A percentile compares a stretch with the other conserved stretches of the same genome.
These are phyloP conservation scores for Chrysosporium keratinophilum DNA, from an alignment of 2,329 filamentous ascomycete species.

Conservation along the genomic window DNA sequence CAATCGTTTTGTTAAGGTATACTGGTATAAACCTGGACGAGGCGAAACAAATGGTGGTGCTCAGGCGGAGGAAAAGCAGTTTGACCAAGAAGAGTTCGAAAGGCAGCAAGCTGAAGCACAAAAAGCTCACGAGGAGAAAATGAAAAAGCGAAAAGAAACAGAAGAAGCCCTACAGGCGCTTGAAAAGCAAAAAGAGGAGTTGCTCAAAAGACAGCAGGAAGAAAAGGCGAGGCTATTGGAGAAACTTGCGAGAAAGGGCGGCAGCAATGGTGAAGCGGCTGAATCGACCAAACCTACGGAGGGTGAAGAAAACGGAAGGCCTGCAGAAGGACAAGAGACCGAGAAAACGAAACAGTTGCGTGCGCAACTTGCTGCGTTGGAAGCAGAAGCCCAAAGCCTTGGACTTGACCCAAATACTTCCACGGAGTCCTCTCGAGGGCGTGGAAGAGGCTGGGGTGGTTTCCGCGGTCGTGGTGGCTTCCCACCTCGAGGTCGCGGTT, in stretches of 20 bases:
- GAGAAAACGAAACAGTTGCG: conserved; percentile 45
- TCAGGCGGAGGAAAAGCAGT: conserved; percentile 31
- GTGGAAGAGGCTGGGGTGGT: conserved; percentile 23
- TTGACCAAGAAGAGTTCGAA: conserved; percentile 46
- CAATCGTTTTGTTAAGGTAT: conserved; percentile 55
- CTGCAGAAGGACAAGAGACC: conserved; percentile 29
- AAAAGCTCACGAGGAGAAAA: conserved; percentile 45
- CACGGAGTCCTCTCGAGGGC: conserved; percentile 20
- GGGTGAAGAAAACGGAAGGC: conserved; percentile 5
- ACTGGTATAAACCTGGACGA: conserved; percentile 46
- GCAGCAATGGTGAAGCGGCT: conserved; percentile 23
- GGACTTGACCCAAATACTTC: conserved; percentile 40
- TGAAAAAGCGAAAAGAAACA: conserved; percentile 43
- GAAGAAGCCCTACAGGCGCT: conserved; percentile 43
- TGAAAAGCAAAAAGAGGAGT: conserved; percentile 42
- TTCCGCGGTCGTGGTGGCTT: conserved; percentile 26
- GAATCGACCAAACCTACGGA: conserved; percentile 17
- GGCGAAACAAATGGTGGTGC: conserved; percentile 24
- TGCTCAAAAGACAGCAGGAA: conserved; percentile 45
- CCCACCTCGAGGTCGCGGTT: conserved; percentile 28
- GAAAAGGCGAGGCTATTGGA: conserved; percentile 43
- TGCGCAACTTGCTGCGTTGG: conserved; percentile 45
- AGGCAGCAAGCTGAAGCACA: conserved; percentile 49
- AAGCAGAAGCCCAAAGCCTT: conserved; percentile 46
- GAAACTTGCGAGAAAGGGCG: conserved; percentile 37